Evolutionary conservation across 148 eudicot species (phyloP).

Genomic region (Tetragonia tetragonoides): DNA sequence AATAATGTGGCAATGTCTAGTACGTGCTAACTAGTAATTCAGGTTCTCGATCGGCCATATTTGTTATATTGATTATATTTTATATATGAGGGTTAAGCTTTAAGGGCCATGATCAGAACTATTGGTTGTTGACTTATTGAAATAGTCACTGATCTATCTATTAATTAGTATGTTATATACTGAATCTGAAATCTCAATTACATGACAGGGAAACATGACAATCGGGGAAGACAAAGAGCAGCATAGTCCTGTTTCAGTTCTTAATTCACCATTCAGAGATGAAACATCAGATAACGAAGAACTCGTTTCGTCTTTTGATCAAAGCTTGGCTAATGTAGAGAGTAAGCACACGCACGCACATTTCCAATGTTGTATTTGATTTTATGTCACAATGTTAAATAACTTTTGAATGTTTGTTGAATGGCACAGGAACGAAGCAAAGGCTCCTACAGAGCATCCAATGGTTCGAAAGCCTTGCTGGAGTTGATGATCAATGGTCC

Average conservation of each 20-base stretch:
- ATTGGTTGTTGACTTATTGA: too few relatives aligned
- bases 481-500: slow-evolving; percentile 16
- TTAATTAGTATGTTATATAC: background rate
- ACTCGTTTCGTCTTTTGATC: slow-evolving; percentile 32
- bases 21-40: too few relatives aligned
- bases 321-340: slow-evolving; percentile 37
- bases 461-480: slow-evolving; percentile 39
- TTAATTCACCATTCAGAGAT: slow-evolving; percentile 48
- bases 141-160: too few relatives aligned
- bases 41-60: too few relatives aligned
- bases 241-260: slow-evolving; percentile 63
- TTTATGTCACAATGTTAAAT: background rate
- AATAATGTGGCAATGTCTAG: too few relatives aligned
- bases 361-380: background rate
- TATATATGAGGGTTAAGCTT: too few relatives aligned
- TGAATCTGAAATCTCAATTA: background rate
- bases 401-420: too few relatives aligned
- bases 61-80: too few relatives aligned
- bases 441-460: slow-evolving; percentile 38
- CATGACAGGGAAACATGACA: slow-evolving; percentile 21
- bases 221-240: slow-evolving; percentile 47
- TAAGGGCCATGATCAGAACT: too few relatives aligned
- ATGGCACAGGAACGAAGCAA: slow-evolving; percentile 32
- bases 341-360: slow-evolving; percentile 30
- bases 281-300: slow-evolving; percentile 33